These are phyloP conservation scores for Solanum lignicaule DNA, from an alignment of 257 asterid genomes.

Conservation along the genomic window DNA sequence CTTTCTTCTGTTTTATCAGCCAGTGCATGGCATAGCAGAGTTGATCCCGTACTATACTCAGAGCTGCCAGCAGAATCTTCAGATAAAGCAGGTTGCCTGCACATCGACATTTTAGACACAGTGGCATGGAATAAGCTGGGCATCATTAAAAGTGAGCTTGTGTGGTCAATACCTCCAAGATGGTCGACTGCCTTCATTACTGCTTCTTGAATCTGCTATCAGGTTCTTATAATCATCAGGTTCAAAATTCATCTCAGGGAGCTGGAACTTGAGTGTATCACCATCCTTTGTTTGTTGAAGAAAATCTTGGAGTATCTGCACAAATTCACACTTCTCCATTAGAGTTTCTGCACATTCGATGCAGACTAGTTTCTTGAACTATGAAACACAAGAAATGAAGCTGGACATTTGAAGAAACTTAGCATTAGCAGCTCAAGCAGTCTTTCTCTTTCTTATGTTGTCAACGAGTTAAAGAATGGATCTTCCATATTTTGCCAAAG, in stretches of 20 bases:
- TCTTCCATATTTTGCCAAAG: not conserved
- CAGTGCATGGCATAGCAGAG: constrained; percentile 29
- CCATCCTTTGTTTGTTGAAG: constrained; percentile 62
- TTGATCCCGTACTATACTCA: constrained; percentile 77
- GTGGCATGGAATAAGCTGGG: constrained; percentile 4
- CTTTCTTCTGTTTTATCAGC: constrained; percentile 39
- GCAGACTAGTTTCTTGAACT: not conserved
- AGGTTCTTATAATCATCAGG: constrained; percentile 55
- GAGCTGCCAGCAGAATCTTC: constrained; percentile 73
- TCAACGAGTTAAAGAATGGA: not conserved
- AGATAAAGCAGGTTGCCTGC: constrained; percentile 59
- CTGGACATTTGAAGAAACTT: not conserved
- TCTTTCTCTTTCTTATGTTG: not conserved
- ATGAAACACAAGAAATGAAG: not conserved
- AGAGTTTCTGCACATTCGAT: not conserved
- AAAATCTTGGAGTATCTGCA: constrained; percentile 72
- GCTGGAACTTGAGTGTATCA: constrained; percentile 25
- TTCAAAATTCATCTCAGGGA: constrained; percentile 45
- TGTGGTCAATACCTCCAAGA: constrained; percentile 57
- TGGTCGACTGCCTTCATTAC: constrained; percentile 39
- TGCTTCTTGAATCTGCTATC: constrained; percentile 51
- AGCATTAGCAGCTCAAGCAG: not conserved
- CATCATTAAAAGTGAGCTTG: not conserved
- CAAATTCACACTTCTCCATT: not conserved
- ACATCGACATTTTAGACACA: constrained; percentile 15